Evolutionary conservation across 192 early-diverging fungal species (phyloP).

Genomic region (Backusella tuberculispora): DNA sequence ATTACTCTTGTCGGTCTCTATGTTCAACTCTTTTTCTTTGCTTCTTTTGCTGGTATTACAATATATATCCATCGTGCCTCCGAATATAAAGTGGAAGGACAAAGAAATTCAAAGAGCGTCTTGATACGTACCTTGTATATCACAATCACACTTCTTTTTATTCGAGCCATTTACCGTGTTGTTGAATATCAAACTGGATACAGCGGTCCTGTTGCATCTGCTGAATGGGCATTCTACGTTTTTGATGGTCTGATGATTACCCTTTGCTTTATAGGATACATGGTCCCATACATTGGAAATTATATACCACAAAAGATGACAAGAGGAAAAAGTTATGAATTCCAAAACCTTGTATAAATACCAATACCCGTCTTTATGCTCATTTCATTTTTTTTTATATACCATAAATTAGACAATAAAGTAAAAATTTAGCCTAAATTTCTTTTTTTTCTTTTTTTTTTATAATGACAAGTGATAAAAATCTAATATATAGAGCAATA

Average conservation of each 20-base stretch:
- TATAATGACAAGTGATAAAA: too few relatives aligned
- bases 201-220: not conserved
- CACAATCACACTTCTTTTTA: not conserved
- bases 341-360: not conserved
- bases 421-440: too few relatives aligned
- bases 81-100: not conserved
- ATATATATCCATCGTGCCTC: not conserved
- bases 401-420: too few relatives aligned
- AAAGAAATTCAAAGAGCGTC: not conserved
- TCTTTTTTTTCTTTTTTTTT: too few relatives aligned
- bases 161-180: constrained; percentile 14
- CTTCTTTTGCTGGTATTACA: not conserved
- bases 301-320: not conserved
- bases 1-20: not conserved
- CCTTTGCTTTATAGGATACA: not conserved
- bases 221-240: constrained; percentile 17
- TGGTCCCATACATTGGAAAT: constrained; percentile 4
- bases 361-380: too few relatives aligned
- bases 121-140: constrained; percentile 1
- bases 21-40: not conserved
- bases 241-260: constrained; percentile 8
- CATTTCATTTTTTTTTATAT: too few relatives aligned
- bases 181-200: not conserved
- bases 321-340: not conserved
- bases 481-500: too few relatives aligned